phyloP scores from a whole-genome alignment of 441 rosid species.

The Iberis amara region DNA sequence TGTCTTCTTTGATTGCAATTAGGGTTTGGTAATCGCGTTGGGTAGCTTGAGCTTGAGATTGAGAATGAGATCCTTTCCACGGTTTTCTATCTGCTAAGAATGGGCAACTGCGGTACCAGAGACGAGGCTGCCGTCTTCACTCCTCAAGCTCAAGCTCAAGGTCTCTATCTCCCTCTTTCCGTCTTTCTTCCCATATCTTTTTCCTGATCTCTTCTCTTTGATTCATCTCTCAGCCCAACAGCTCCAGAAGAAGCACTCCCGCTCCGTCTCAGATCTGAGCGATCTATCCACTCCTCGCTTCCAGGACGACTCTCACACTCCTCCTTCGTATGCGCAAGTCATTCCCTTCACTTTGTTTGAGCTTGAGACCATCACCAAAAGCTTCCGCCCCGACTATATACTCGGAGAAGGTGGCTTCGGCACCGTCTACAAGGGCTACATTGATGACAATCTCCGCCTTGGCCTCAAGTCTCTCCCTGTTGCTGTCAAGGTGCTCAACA shows the following conservation, averaged over 20 bases:
- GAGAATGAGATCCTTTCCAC: conserved; percentile 27
- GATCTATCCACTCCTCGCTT: conserved; percentile 72
- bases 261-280: conserved; percentile 87
- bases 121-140: conserved; percentile 88
- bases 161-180: conserved; percentile 5
- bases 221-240: conserved; percentile 59
- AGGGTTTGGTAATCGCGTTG: no score
- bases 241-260: conserved; percentile 68
- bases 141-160: conserved; percentile 62
- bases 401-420: conserved; percentile 79
- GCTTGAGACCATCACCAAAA: conserved; percentile 96
- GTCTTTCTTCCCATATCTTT: background rate
- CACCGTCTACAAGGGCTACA: conserved; percentile 71
- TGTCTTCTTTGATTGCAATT: no score
- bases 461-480: conserved; percentile 73
- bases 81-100: conserved; percentile 17
- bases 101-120: conserved; percentile 97
- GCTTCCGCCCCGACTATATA: conserved; percentile 93
- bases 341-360: conserved; percentile 83
- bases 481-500: conserved; percentile 71
- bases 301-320: conserved; percentile 60
- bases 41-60: background rate
- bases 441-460: conserved; percentile 69
- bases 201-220: conserved; percentile 21
- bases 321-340: conserved; percentile 62